These are phyloP conservation scores for Apiotrichum sp. DNA, from an alignment of 1,284 basidiomycete species.

Conservation along the genomic window DNA sequence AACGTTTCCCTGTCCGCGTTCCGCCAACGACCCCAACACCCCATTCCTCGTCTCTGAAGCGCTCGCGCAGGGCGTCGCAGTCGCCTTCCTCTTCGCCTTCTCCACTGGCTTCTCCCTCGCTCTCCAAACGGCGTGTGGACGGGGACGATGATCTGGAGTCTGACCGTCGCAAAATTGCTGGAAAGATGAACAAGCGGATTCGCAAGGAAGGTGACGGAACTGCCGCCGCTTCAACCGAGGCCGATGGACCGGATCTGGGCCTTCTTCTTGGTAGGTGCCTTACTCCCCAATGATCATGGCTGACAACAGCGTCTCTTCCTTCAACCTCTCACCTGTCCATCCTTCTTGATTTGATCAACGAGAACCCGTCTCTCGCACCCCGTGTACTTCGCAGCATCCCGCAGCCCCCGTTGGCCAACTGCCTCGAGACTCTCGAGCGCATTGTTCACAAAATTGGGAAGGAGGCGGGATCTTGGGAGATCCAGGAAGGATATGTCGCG, in stretches of 20 bases:
- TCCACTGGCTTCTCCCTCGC: slow-evolving; percentile 13
- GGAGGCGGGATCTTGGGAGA: slow-evolving; percentile 18
- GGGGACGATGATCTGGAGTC: slow-evolving; percentile 10
- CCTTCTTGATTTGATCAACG: slow-evolving; percentile 32
- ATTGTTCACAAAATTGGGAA: slow-evolving; percentile 20
- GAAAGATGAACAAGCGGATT: slow-evolving; percentile 26
- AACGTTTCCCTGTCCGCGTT: slow-evolving; percentile 8
- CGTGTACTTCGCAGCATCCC: slow-evolving; percentile 33
- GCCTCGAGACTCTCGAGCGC: slow-evolving; percentile 30
- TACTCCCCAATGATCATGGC: neutral
- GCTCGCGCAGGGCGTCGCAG: slow-evolving; percentile 19
- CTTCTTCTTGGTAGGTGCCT: slow-evolving; percentile 37
- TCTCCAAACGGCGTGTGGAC: slow-evolving; percentile 3
- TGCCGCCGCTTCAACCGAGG: neutral
- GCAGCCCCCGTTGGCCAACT: slow-evolving; percentile 30
- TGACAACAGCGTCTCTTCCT: slow-evolving; percentile 31
- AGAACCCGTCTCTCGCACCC: slow-evolving; percentile 27
- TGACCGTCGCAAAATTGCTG: slow-evolving; percentile 8
- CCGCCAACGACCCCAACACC: slow-evolving; percentile 14
- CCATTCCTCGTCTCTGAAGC: slow-evolving; percentile 14
- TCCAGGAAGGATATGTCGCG: slow-evolving; percentile 15
- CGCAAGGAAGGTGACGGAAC: slow-evolving; percentile 16
- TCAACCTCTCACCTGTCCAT: slow-evolving; percentile 37
- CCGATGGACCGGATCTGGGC: slow-evolving; percentile 33
- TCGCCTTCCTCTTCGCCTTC: slow-evolving; percentile 28